phyloP scores from a whole-genome alignment of 2,329 filamentous ascomycete species.

The Chaetomium globosum region DNA sequence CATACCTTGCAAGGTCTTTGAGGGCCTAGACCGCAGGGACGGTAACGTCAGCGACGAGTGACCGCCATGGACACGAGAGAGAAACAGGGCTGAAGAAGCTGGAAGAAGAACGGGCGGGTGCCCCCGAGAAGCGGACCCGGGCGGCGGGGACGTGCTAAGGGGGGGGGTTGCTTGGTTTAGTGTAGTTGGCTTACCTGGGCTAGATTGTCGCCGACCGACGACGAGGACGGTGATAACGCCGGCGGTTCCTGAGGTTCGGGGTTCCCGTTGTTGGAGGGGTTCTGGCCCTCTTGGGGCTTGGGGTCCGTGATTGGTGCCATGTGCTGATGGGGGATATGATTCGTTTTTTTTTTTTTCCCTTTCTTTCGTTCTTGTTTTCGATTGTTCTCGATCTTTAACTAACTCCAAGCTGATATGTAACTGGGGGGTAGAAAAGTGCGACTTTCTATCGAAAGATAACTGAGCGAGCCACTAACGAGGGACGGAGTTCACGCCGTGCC shows the following conservation, averaged over 20 bases:
- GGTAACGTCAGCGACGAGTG: conserved; percentile 29
- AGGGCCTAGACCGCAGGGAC: conserved; percentile 39
- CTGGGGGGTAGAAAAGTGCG: background rate
- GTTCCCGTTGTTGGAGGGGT: conserved; percentile 8
- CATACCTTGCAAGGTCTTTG: conserved; percentile 42
- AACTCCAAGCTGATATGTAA: background rate
- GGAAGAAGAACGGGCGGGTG: conserved; percentile 19
- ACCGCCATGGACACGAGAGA: conserved; percentile 1
- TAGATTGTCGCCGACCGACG: conserved; percentile 29
- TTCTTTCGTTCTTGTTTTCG: conserved; percentile 14
- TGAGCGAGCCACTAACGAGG: background rate
- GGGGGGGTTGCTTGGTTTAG: background rate
- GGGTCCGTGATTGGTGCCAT: conserved; percentile 18
- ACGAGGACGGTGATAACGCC: conserved; percentile 21
- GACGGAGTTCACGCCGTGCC: background rate
- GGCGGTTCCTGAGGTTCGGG: background rate
- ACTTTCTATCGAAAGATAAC: background rate
- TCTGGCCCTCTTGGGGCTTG: background rate
- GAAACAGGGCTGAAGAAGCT: conserved; percentile 20
- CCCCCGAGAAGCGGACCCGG: conserved; percentile 10
- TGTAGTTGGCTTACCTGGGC: conserved; percentile 31
- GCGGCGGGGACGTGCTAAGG: background rate
- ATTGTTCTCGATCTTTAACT: background rate
- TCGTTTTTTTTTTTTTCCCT: background rate
- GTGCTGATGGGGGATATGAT: background rate